Evolutionary conservation across 768 basidiomycete genomes (phyloP), one percentile per base, ranked within the genome.

Genomic region (Boletus subparvulus): DNA sequence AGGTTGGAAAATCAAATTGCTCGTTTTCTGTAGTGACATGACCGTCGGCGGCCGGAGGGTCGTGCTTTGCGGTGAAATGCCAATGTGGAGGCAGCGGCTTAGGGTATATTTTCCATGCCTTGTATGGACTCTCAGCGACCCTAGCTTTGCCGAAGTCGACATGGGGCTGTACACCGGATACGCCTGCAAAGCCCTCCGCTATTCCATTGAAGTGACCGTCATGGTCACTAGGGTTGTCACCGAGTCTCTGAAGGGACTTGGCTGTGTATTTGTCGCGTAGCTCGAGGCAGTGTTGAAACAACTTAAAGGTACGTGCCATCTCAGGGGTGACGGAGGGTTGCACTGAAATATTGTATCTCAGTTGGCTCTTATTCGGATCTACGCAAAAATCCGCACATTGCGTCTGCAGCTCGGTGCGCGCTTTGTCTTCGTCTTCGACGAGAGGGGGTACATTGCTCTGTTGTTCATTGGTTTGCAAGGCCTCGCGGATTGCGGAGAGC

Each of bases 211-310:
- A 94, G 13, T 76, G 63, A 0, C 85, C 90, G 61, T 98, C 97
- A 70, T 95, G 84, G 71, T 98, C 93, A 59, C 83, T 81, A 0
- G 97, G 97, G 71, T 98, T 91, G 73, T 98, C 97, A 3, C 96
- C 97, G 4, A 98, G 83, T 52, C 93, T 81, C 70, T 99, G 97
- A 5, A 87, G 81, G 2, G 95, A 98, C 56, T 83, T 83, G 7
- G 77, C 61, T 76, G 97, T 94, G 76, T 98, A 99, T 74, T 98
- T 98, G 76, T 98, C 96, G 28, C 97, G 89, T 19, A 98, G 78
- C 52, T 90, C 85, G 46, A 98, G 84, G 68, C 96, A 98, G 66
- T 79, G 84, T 56, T 88, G 84, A 67, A 98, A 84, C 2, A 87
- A 80, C 58, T 85, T 79, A 58, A 90, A 85, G 14, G 93, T 77